Evolutionary conservation across 768 basidiomycete species (phyloP), one percentile per base, ranked within the genome.

Genomic region (Lactarius tabidus): DNA sequence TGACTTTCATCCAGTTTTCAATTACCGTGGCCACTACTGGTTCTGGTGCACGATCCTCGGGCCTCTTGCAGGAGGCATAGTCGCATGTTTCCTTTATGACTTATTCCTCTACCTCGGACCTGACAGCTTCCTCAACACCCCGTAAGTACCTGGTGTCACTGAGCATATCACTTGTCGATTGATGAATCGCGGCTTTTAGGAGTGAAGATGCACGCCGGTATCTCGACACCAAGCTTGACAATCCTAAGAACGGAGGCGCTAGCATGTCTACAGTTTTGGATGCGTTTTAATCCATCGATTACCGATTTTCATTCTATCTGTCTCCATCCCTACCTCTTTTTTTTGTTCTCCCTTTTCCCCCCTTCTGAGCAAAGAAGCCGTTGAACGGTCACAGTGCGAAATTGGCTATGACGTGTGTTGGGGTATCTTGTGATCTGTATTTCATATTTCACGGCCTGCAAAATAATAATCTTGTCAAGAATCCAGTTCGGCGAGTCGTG

Each of bases 31-130:
- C 70, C 87, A 89, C 63, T 90, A 89, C 70, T 90, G 87, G 88
- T 68, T 90, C 33, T 89, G 88, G 88, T 84, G 84, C 69, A 82
- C 86, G 0, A 71, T 85, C 20, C 74, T 86, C 52, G 85, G 76
- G 1, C 82, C 86, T 20, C 82, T 89, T 71, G 66, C 82, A 33
- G 87, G 88, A 28, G 85, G 79, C 55, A 79, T 83, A 64, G 71
- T 75, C 6, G 88, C 82, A 12, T 77, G 79, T 6, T 72, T 84
- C 63, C 68, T 83, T 45, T 90, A 90, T 67, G 88, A 90, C 69
- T 41, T 75, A 2, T 76, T 86, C 66, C 60, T 89, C 59, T 87
- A 81, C 73, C 78, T 78, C 3, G 87, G 85, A 20, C 67, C 77
- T 3, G 85, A 88, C 62, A 82, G 79, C 59, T 70, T 82, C 35